Conservation (phyloP, 805 yeast genomes). For the Metschnikowia hibisci region DNA sequence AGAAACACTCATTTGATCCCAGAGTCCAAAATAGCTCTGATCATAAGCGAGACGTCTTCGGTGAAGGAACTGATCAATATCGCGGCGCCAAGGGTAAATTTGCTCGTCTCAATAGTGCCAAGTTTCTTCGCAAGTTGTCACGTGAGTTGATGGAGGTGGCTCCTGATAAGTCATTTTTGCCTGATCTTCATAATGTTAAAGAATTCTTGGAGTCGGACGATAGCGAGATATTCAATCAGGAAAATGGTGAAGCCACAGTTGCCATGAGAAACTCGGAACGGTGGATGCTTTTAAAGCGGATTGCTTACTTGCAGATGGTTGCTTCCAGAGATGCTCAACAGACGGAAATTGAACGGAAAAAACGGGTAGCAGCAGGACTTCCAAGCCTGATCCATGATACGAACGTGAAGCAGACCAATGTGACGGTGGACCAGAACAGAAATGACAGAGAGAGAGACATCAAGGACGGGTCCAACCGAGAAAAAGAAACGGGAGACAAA, state of each 20-base stretch:
- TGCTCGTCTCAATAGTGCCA: slow-evolving; percentile 51
- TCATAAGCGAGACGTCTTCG: slow-evolving; percentile 72
- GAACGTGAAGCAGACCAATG: not conserved
- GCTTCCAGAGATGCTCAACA: slow-evolving; percentile 48
- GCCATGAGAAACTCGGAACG: slow-evolving; percentile 50
- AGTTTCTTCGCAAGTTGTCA: slow-evolving; percentile 56
- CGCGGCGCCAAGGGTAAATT: slow-evolving; percentile 42
- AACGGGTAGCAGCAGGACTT: slow-evolving; percentile 34
- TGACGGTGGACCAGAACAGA: not conserved
- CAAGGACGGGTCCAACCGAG: too few relatives aligned
- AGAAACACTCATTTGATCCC: slow-evolving; percentile 75
- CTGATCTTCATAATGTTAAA: slow-evolving; percentile 53
- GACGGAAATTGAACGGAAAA: slow-evolving; percentile 36
- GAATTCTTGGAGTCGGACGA: slow-evolving; percentile 52
- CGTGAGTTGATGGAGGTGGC: slow-evolving; percentile 39
- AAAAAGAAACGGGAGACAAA: too few relatives aligned
- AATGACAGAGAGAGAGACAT: not conserved
- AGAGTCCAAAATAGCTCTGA: slow-evolving; percentile 64
- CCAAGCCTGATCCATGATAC: slow-evolving; percentile 11
- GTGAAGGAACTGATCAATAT: slow-evolving; percentile 68
- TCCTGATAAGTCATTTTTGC: slow-evolving; percentile 41
- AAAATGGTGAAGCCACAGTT: slow-evolving; percentile 37
- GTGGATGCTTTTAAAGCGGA: slow-evolving; percentile 68
- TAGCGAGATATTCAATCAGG: slow-evolving; percentile 31
- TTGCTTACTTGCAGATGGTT: slow-evolving; percentile 65